Base-by-base conservation (phyloP, 805 yeast genomes). In the Barnettozyma populi region DNA sequence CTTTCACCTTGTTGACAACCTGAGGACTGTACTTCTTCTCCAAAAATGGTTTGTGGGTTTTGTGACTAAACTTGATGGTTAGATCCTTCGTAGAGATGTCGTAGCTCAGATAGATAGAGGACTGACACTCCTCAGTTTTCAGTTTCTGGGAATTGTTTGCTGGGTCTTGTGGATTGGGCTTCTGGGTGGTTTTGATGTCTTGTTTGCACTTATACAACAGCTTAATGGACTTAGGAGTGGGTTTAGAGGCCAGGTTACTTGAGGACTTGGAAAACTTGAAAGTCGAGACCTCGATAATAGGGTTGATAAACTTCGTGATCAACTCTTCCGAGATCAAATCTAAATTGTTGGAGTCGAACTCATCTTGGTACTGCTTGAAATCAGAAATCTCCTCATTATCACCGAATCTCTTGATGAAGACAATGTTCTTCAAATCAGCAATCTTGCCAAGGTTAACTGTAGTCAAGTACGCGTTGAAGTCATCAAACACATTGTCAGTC, bases 81-180 rank as follows among this genome's bases (percentile, higher is more conserved):
- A 60, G 34, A 10, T 45, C 48, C 47, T 54, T 59, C 9, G 49
- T 46, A 20, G 49, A 18, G 9, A 60, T 47, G 41, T 60, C 62
- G 46, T 59, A 60, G 41, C 57, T 56, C 20, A 60, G 16, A 31
- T 56, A 60, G 40, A 59, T 45, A 34, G 50, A 54, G 9, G 62
- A 60, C 21, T 54, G 43, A 36, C 61, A 58, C 38, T 56, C 49
- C 43, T 60, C 62, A 7, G 61, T 55, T 41, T 57, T 59, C 48
- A 57, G 24, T 29, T 52, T 51, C 36, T 55, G 50, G 29, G 38
- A n/a, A n/a, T n/a, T n/a, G 27, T 20, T 44, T 7, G 36, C 36
- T 7, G 52, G 41, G 20, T 46, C 35, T 25, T 23, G 20, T 13
- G 48, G 43, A n/a, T 40, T 49, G 7, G 37, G 37, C 45, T 53